These are phyloP conservation scores for Aureococcus anophagefferens DNA, from an alignment of 108 stramenopile species.

Conservation along the genomic window DNA sequence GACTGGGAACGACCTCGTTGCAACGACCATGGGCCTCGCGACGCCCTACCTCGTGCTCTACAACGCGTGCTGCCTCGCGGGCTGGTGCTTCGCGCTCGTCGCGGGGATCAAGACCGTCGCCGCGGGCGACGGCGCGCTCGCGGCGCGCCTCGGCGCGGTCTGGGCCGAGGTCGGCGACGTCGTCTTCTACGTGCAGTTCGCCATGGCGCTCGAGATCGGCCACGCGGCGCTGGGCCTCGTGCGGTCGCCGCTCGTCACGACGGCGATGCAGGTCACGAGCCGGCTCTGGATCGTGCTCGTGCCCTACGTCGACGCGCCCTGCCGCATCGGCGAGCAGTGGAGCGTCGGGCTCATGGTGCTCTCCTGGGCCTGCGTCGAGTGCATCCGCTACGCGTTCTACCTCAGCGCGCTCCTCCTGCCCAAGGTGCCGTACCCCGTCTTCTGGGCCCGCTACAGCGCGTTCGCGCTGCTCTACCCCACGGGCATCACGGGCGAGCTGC, in stretches of 20 bases:
- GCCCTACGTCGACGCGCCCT: slow-evolving; percentile 56
- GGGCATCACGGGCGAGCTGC: slow-evolving; percentile 81
- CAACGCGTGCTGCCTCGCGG: slow-evolving; percentile 68
- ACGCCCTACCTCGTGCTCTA: slow-evolving; percentile 68
- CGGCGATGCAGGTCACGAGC: slow-evolving; percentile 77
- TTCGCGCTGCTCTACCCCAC: slow-evolving; percentile 89
- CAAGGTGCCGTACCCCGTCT: slow-evolving; percentile 79
- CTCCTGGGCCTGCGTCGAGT: slow-evolving; percentile 77
- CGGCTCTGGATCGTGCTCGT: slow-evolving; percentile 63
- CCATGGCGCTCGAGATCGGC: slow-evolving; percentile 72
- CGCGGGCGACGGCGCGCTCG: neutral
- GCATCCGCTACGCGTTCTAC: slow-evolving; percentile 91
- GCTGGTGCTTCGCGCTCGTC: slow-evolving; percentile 68
- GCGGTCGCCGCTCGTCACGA: slow-evolving; percentile 76
- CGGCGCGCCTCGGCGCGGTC: slow-evolving; percentile 15
- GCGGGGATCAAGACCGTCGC: slow-evolving; percentile 44
- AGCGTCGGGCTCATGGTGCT: slow-evolving; percentile 74
- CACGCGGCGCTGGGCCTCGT: slow-evolving; percentile 83
- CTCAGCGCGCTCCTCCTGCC: slow-evolving; percentile 66
- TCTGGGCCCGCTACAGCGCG: slow-evolving; percentile 89
- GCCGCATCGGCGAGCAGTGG: slow-evolving; percentile 51
- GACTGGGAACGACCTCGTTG: too few relatives aligned
- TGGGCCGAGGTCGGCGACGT: slow-evolving; percentile 10
- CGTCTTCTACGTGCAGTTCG: slow-evolving; percentile 57
- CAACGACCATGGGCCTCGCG: slow-evolving; percentile 1